Evolutionary conservation across 306 rosid species (phyloP), one percentile per base, ranked within the genome.

Genomic region (Inga laurina): DNA sequence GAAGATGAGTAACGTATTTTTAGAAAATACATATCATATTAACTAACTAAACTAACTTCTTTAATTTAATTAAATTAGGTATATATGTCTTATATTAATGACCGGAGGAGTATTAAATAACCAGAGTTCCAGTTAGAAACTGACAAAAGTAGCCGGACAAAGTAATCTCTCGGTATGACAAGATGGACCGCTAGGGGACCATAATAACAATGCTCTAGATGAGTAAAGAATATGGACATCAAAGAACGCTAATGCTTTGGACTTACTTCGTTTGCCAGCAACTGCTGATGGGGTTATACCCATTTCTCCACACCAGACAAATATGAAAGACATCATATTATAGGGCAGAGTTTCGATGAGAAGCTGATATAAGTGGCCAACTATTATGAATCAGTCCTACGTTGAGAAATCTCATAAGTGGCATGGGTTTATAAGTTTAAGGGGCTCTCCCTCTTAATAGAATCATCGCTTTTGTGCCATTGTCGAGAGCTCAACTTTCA

Each of bases 301-400:
- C 51, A 66, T 39, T 41, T 76, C 74, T 22, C 75, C 46, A 67
- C 27, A 39, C 61, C 45, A 27, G 51, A 27, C 65, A 66, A 27
- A 22, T 44, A 35, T 44, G 34, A 34, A 66, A 74, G 71, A 61
- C 35, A 66, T 80, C 56, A 80, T 70, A 66, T 80, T 44, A 80
- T 70, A 35, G 46, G 46, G 51, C 37, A 75, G 30, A 39, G 15
- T 37, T 67, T 46, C 68, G 13, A 35, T 67, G 57, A 84, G 32
- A 84, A 37, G 12, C 64, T 64, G 14, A 78, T 32, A 39, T 61
- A 64, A 39, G 83, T 72, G 21, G 51, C 27, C n/a, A 48, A n/a
- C 69, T 5, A 39, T 39, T 39, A 39, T 39, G 43, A 39, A 5
- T 37, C 43, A 39, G 8, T 39, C 8, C 43, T 8, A 39, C 41